Evolutionary conservation across 768 basidiomycete species (phyloP), one percentile per base, ranked within the genome.

Genomic region (Boletales sp.): DNA sequence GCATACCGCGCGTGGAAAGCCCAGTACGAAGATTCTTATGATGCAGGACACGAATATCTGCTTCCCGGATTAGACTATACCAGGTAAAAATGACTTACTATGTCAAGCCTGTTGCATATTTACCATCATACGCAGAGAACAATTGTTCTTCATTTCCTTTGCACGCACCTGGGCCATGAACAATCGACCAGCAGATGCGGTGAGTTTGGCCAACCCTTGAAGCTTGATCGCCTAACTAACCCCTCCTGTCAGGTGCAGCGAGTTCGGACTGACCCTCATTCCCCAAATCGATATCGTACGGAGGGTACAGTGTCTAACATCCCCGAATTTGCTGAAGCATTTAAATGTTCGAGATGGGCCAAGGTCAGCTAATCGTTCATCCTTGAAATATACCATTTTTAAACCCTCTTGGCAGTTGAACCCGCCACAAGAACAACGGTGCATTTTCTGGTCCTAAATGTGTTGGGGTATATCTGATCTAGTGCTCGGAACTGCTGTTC

Each of bases 141-240:
- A 97, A 72, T 70, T 97, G 28, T 97, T 97, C 73, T 97, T 96
- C 75, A 82, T 97, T 48, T 81, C 90, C 2, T 94, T 90, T 61
- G 94, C 82, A 13, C 80, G 87, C 25, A 82, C 87, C n/a, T 95
- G 91, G 91, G 90, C 86, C 0, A 78, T 82, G 61, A 83, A 82
- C 58, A 87, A 86, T 69, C 90, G 86, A 55, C 80, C 89, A 21
- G 85, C 82, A 39, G 81, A 87, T 25, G 87, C 87, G 21, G 87
- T 89, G 57, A 55, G 81, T 73, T 7, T 36, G 13, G 35, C 21
- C 41, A 39, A 28, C 34, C 28, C 40, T 31, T 54, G 30, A 49
- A 33, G 13, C 14, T 21, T 10, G 21, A 35, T 42, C 13, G 28
- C 2, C 46, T 33, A 41, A 46, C 12, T 40, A 10, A n/a, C 38